A percentile compares a stretch with the other conserved stretches of the same genome.
These are phyloP conservation scores for Ilex paraguariensis DNA, from an alignment of 305 asterid genomes.

Conservation along the genomic window DNA sequence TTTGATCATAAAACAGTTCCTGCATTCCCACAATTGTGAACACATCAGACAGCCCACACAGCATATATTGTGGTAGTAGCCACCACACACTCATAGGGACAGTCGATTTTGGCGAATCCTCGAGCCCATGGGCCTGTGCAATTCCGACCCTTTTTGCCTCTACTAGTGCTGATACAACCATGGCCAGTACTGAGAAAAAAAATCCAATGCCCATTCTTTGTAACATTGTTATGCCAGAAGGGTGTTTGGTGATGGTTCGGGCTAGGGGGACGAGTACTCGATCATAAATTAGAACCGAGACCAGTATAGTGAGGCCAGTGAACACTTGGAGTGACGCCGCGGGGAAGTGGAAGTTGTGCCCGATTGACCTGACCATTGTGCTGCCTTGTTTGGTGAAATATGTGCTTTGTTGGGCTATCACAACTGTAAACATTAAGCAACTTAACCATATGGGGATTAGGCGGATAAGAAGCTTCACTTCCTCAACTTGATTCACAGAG, in stretches of 20 bases:
- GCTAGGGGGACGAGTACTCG: constrained; percentile 38
- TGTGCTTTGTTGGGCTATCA: constrained; percentile 50
- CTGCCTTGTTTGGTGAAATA: constrained; percentile 61
- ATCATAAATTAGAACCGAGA: constrained; percentile 38
- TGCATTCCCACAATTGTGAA: constrained; percentile 55
- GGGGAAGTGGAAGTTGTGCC: constrained; percentile 26
- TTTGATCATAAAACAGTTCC: constrained; percentile 57
- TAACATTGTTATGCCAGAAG: constrained; percentile 51
- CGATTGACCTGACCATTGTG: constrained; percentile 22
- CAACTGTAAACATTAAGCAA: constrained; percentile 45
- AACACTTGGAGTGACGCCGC: constrained; percentile 60
- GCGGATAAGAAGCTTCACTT: constrained; percentile 53
- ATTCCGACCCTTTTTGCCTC: constrained; percentile 31
- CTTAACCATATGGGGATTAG: constrained; percentile 61
- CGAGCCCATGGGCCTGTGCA: constrained; percentile 25
- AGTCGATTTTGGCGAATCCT: constrained; percentile 25
- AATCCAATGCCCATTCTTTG: constrained; percentile 55
- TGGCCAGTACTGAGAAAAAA: constrained; percentile 24
- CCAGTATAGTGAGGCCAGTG: constrained; percentile 50
- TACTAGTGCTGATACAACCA: constrained; percentile 41
- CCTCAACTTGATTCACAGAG: constrained; percentile 50
- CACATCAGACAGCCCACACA: constrained; percentile 45
- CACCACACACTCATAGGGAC: constrained; percentile 54
- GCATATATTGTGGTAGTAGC: constrained; percentile 49
- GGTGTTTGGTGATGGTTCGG: constrained; percentile 36